Evolutionary conservation across 768 basidiomycete genomes (phyloP), one percentile per base, ranked within the genome.

Genomic region (Trametes coccinea): DNA sequence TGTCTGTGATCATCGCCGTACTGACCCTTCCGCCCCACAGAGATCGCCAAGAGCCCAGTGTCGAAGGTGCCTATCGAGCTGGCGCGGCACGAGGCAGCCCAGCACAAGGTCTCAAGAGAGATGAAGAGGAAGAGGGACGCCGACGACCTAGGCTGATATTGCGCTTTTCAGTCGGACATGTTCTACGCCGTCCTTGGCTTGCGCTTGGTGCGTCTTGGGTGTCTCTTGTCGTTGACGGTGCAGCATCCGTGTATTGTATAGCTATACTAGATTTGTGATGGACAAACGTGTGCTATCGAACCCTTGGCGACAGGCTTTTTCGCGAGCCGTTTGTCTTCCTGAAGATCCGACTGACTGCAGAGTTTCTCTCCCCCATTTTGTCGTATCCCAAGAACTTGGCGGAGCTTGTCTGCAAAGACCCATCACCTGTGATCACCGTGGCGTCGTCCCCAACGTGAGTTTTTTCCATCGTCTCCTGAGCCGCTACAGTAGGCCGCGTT

Each of bases 101-200:
- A 93, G 74, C 92, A 94, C 72, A 88, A 88, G 71, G 88, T 97
- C 45, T 90, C 94, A 57, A 80, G 88, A 70, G 95, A 96, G 75
- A 97, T 96, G 95, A 97, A 95, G 80, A 82, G 93, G 67, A 94
- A 93, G 78, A 82, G 92, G 44, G 92, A 94, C 30, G 89, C 80
- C 50, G 92, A 94, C 30, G 92, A 93, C 73, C 75, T 84, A 47
- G 72, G 69, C 47, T 73, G 50, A 67, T 45, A 30, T 10, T 9
- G 11, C 14, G 10, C 41, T 43, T 14, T 43, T 6, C 5, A 43
- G 33, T 8, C 27, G 30, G 50, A 6, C 17, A 2, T 17, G 37
- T 33, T 44, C 48, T 55, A 30, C 44, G 41, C 49, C 17, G 37
- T 29, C n/a, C 50, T 27, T 33, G 40, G 22, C 13, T 31, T 46